phyloP scores from a whole-genome alignment of 169 alveolate genomes.

The Plasmodium chabaudi region DNA sequence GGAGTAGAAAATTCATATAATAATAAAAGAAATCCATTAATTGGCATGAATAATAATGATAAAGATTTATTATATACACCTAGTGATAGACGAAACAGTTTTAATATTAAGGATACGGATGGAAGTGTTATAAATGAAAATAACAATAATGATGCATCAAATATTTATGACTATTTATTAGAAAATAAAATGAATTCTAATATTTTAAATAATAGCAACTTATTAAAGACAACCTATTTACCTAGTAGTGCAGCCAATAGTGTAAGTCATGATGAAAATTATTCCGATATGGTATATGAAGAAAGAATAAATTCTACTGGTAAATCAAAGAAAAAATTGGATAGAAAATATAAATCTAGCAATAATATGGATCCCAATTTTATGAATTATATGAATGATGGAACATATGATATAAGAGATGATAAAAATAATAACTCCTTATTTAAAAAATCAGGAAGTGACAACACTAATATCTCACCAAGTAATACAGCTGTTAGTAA shows the following conservation, averaged over 20 bases:
- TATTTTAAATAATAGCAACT: neutral
- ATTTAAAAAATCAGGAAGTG: neutral
- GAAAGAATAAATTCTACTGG: neutral
- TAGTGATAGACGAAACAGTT: conserved; percentile 17
- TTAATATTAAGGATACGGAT: neutral
- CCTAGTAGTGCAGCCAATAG: conserved; percentile 1
- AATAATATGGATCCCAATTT: conserved; percentile 20
- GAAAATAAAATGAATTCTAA: conserved; percentile 28
- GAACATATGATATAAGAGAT: neutral
- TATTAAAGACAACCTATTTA: neutral
- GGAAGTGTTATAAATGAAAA: neutral
- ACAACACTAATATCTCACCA: conserved; percentile 11
- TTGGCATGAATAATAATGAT: conserved; percentile 14
- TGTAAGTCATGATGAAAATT: conserved; percentile 18
- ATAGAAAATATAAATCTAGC: neutral
- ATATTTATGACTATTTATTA: conserved; percentile 47
- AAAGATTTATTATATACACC: conserved; percentile 25
- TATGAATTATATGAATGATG: conserved; percentile 30
- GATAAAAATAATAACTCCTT: conserved; percentile 12
- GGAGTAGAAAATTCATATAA: conserved; percentile 6
- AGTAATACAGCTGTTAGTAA: conserved; percentile 56
- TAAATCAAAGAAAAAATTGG: neutral
- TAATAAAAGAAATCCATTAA: conserved; percentile 11
- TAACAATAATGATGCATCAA: neutral
- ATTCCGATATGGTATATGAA: conserved; percentile 6